Evolutionary conservation across 2,329 filamentous ascomycete species (phyloP), one percentile per base, ranked within the genome.

Genomic region (Ambrosiella cleistominuta): DNA sequence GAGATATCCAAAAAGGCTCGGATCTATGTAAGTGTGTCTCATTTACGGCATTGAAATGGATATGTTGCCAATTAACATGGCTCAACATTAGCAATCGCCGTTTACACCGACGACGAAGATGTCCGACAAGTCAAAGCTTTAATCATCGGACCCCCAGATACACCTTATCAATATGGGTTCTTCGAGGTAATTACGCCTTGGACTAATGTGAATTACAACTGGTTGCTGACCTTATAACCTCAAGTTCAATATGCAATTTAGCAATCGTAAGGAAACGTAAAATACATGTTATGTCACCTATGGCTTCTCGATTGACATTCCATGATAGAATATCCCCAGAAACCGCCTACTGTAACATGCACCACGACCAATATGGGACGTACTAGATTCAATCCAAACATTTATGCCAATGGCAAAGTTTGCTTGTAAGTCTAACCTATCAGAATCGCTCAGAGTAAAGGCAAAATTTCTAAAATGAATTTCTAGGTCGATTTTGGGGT

Each of bases 141-240:
- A 62, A 91, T 97, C 65, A 81, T 97, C 63, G 93, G 93, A 0
- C 91, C 93, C 27, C 88, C 91, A 63, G 90, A 93, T 64, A 95
- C 90, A 0, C 90, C 91, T 0, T 98, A 98, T 69, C 90, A 96
- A 69, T 96, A 94, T 67, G 93, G 93, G 2, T 96, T 96, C 72
- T 97, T 95, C 67, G 89, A 97, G 77, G 89, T 93, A 69, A 61
- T 75, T 67, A 57, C 64, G 12, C 13, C 44, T 12, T 27, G 19
- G 27, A 40, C 8, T n/a, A 27, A n/a, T 47, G 5, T 45, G n/a
- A 50, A 36, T 50, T 56, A 37, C 15, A 35, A 50, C 38, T 19
- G 44, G 5, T 35, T 37, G 44, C 37, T 27, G 17, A 47, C 59
- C 39, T 19, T 52, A 38, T 37, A 37, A 15, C 27, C 11, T 51